A percentile compares a stretch with the other conserved stretches of the same genome.
Evolutionary conservation across 1,284 basidiomycete species (phyloP).

Genomic region (Xerocomus amazonicus): DNA sequence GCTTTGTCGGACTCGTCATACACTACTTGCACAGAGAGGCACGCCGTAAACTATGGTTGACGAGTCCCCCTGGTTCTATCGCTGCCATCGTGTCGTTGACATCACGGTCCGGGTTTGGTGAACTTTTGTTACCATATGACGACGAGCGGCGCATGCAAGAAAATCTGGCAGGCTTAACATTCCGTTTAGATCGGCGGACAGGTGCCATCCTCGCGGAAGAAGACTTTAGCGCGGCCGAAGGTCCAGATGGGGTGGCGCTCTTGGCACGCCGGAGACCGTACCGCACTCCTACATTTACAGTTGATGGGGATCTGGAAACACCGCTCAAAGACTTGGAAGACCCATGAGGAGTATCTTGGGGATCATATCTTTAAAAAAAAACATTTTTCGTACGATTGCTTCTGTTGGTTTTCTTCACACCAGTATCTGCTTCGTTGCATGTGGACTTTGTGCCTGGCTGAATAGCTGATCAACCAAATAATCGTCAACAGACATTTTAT

Average conservation of each 20-base stretch:
- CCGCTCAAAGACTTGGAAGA: conserved; percentile 4
- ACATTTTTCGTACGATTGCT: no score
- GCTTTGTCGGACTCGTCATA: conserved; percentile 41
- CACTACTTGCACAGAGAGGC: conserved; percentile 46
- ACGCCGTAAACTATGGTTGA: conserved; percentile 49
- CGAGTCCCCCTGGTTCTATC: conserved; percentile 57
- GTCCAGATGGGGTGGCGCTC: conserved; percentile 17
- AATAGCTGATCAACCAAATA: no score
- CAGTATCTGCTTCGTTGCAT: no score
- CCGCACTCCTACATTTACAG: background rate
- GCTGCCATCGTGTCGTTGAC: conserved; percentile 54
- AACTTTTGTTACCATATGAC: conserved; percentile 59
- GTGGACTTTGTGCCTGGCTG: no score
- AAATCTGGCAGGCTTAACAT: conserved; percentile 52
- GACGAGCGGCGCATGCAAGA: conserved; percentile 39
- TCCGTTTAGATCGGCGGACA: conserved; percentile 54
- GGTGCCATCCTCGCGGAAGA: conserved; percentile 57
- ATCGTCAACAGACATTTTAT: no score
- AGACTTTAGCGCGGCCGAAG: conserved; percentile 4
- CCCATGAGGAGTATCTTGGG: background rate
- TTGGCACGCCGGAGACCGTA: conserved; percentile 14
- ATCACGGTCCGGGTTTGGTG: conserved; percentile 58
- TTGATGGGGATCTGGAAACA: conserved; percentile 7
- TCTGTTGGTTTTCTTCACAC: background rate
- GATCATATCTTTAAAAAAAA: background rate